Base-by-base conservation (phyloP, 2,329 filamentous ascomycete species). In the Thielaviopsis populi region DNA sequence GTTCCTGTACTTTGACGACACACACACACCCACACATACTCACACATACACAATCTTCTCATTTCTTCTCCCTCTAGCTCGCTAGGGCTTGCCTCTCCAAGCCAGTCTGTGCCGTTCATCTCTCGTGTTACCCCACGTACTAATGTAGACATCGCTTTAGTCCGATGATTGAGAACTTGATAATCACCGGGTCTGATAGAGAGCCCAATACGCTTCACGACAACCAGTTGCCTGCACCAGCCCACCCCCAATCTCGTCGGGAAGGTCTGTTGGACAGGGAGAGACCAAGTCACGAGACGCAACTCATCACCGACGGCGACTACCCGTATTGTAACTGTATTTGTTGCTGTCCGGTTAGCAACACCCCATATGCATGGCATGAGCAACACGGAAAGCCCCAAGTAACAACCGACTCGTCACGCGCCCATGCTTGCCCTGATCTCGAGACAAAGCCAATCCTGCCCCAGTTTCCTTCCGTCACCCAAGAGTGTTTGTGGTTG, bases 141-240 rank as follows among this genome's bases (percentile, higher is more conserved):
- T 37, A 67, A 80, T 84, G 81, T 84, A 77, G 80, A 83, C 81
- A 74, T 78, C 78, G 78, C 77, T 80, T 81, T 84, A 84, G 82
- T 83, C 81, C 80, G 76, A 74, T 75, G 74, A 76, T 78, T 80
- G 79, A 83, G 79, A 59, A 72, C 72, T 77, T 82, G 75, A 78
- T 74, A 76, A 77, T 78, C 76, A 59, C 75, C 78, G 78, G 80
- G 74, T 84, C 82, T 84, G 82, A 83, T 75, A 82, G 78, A 63
- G 63, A 66, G 67, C 63, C 63, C 22, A 40, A 37, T 40, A 54
- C n/a, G n/a, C 15, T 17, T 8, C 41, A 40, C 43, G 37, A 41
- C 19, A 41, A 41, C 24, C 43, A 41, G 33, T 37, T 37, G 24
- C 8, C 33, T 33, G 27, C 43, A 53, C 27, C 15, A 56, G 37